Conservation (phyloP, 805 yeast genomes). For the Starmerella bombicola region DNA sequence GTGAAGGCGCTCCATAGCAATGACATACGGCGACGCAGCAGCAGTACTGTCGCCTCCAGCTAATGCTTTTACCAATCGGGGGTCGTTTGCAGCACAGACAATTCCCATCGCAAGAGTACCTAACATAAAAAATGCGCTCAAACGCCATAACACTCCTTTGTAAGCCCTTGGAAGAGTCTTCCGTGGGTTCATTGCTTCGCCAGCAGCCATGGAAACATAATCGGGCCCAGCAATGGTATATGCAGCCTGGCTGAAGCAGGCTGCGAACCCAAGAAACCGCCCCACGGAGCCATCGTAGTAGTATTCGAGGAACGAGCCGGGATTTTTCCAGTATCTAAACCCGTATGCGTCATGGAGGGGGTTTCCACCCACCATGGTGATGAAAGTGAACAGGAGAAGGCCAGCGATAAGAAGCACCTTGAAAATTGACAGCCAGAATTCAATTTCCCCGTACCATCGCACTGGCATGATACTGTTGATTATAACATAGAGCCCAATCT, state of each 20-base stretch:
- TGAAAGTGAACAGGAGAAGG: slow-evolving; percentile 56
- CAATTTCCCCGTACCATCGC: slow-evolving; percentile 64
- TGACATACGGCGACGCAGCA: slow-evolving; percentile 67
- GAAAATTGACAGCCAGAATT: slow-evolving; percentile 64
- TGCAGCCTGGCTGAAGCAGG: slow-evolving; percentile 56
- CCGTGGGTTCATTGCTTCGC: slow-evolving; percentile 64
- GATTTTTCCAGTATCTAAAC: slow-evolving; percentile 43
- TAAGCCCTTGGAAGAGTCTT: slow-evolving; percentile 65
- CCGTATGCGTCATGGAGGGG: slow-evolving; percentile 55
- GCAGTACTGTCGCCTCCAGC: slow-evolving; percentile 59
- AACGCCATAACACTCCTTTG: slow-evolving; percentile 57
- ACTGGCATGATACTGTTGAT: slow-evolving; percentile 61
- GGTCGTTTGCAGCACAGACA: slow-evolving; percentile 58
- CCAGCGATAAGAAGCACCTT: slow-evolving; percentile 68
- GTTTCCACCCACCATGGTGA: slow-evolving; percentile 81
- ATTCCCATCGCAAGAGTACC: slow-evolving; percentile 72
- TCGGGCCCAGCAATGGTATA: slow-evolving; percentile 83
- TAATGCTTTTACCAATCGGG: slow-evolving; percentile 44
- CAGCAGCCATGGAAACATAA: slow-evolving; percentile 72
- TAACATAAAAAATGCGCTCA: slow-evolving; percentile 54
- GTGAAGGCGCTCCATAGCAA: slow-evolving; percentile 56
- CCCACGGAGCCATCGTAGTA: slow-evolving; percentile 45
- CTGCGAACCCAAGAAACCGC: slow-evolving; percentile 57
- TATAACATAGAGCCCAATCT: slow-evolving; percentile 46
- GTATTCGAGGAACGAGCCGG: slow-evolving; percentile 47